phyloP scores from a whole-genome alignment of 2,329 filamentous ascomycete genomes.

The Colletotrichum coccodes region DNA sequence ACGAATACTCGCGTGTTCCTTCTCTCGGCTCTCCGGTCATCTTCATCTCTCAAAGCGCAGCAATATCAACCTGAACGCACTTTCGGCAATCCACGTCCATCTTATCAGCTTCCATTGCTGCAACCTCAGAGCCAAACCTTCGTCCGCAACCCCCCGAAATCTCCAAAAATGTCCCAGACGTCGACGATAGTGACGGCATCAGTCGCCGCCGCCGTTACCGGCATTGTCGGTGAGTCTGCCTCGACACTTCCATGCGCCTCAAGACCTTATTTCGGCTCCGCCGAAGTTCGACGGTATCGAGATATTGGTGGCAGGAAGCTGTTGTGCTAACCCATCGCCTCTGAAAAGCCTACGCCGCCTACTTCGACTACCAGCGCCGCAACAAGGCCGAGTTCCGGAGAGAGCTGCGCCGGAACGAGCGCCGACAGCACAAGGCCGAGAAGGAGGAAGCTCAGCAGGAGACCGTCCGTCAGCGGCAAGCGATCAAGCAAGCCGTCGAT shows the following conservation, averaged over 20 bases:
- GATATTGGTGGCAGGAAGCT: constrained; percentile 5
- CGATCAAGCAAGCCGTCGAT: constrained; percentile 80
- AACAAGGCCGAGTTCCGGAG: constrained; percentile 73
- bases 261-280: not conserved
- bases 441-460: constrained; percentile 78
- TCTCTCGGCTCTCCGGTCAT: constrained; percentile 5
- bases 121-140: constrained; percentile 1
- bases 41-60: constrained; percentile 13
- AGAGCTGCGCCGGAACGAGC: constrained; percentile 78
- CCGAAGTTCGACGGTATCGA: constrained; percentile 11
- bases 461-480: constrained; percentile 74
- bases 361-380: constrained; percentile 76
- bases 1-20: constrained; percentile 15
- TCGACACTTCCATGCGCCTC: constrained; percentile 1
- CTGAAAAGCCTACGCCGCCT: constrained; percentile 68
- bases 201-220: constrained; percentile 69
- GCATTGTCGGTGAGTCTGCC: constrained; percentile 64
- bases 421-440: constrained; percentile 74
- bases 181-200: constrained; percentile 69
- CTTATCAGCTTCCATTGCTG: not conserved
- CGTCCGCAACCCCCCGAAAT: constrained; percentile 34
- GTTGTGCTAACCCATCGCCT: constrained; percentile 30
- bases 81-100: not conserved
- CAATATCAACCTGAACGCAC: not conserved
- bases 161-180: constrained; percentile 46